These are phyloP conservation scores for Ogataea nakhonphanomensis DNA, from an alignment of 805 yeast species.

Conservation along the genomic window DNA sequence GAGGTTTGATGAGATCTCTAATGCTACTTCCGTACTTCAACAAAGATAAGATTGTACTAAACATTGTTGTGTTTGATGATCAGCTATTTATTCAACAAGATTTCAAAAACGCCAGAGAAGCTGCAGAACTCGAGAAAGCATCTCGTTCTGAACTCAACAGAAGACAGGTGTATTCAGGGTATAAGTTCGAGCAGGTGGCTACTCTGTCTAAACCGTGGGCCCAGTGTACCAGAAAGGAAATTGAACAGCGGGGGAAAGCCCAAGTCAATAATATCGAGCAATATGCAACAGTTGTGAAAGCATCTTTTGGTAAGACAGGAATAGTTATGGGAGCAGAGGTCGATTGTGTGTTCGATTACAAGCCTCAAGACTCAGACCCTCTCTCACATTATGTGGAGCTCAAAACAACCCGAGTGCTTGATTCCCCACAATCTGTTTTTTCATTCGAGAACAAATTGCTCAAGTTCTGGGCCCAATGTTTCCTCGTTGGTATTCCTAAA, in stretches of 20 bases:
- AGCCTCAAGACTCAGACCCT: slow-evolving; percentile 49
- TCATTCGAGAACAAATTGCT: slow-evolving; percentile 74
- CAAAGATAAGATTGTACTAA: slow-evolving; percentile 55
- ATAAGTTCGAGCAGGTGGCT: slow-evolving; percentile 79
- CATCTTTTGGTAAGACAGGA: slow-evolving; percentile 75
- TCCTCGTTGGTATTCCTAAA: slow-evolving; percentile 77
- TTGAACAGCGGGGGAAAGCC: slow-evolving; percentile 62
- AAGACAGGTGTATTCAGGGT: slow-evolving; percentile 60
- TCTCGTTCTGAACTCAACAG: slow-evolving; percentile 32
- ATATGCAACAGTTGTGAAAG: slow-evolving; percentile 72
- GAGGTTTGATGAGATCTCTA: slow-evolving; percentile 78
- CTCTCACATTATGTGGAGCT: slow-evolving; percentile 79
- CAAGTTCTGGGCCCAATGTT: slow-evolving; percentile 91
- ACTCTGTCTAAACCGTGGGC: slow-evolving; percentile 78
- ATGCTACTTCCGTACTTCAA: slow-evolving; percentile 62
- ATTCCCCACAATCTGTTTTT: slow-evolving; percentile 52
- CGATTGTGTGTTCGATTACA: slow-evolving; percentile 84
- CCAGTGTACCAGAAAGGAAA: slow-evolving; percentile 55
- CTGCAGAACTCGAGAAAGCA: slow-evolving; percentile 27
- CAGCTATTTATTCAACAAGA: slow-evolving; percentile 60
- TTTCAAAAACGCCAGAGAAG: slow-evolving; percentile 30
- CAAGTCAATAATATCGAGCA: slow-evolving; percentile 72
- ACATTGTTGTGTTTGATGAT: slow-evolving; percentile 70
- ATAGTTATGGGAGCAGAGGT: slow-evolving; percentile 84
- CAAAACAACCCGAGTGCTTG: slow-evolving; percentile 63